phyloP scores from a whole-genome alignment of 352 stramenopile species.

The Phytophthora crassamura region DNA sequence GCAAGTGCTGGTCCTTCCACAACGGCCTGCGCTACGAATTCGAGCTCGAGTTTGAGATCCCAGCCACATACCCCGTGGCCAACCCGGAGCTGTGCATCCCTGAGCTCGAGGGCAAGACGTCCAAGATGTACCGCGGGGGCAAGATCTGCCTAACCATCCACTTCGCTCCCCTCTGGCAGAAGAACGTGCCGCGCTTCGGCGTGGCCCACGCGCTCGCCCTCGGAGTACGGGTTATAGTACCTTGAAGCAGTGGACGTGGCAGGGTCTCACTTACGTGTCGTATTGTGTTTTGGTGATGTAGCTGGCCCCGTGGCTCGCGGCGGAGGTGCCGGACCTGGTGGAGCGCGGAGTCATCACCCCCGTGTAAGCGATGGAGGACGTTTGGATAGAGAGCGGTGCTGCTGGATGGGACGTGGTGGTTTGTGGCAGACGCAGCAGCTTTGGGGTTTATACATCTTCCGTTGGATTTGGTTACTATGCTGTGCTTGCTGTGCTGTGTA shows the following conservation, averaged over 20 bases:
- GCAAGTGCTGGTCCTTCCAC: conserved; percentile 91
- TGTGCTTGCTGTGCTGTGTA: conserved; percentile 29
- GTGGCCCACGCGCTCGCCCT: conserved; percentile 86
- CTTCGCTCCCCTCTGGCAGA: conserved; percentile 91
- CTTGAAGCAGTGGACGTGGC: neutral
- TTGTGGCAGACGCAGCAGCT: neutral
- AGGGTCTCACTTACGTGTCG: conserved; percentile 8
- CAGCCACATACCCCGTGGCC: conserved; percentile 82
- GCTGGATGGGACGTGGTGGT: neutral
- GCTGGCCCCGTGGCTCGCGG: conserved; percentile 88
- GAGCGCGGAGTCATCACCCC: conserved; percentile 78
- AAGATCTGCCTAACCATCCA: conserved; percentile 92
- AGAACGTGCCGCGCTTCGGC: conserved; percentile 89
- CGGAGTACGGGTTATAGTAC: conserved; percentile 49
- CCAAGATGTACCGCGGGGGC: conserved; percentile 91
- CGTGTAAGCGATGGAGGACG: conserved; percentile 44
- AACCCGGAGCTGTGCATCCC: conserved; percentile 88
- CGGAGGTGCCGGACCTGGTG: conserved; percentile 87
- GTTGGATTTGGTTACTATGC: conserved; percentile 40
- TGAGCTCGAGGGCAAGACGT: conserved; percentile 90
- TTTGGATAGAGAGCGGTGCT: neutral
- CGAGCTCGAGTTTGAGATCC: conserved; percentile 87
- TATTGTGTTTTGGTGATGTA: conserved; percentile 27
- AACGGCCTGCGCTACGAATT: conserved; percentile 90
- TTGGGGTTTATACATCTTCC: conserved; percentile 47